These are phyloP conservation scores for Letharia columbiana DNA, from an alignment of 495 filamentous ascomycete species.

Conservation along the genomic window DNA sequence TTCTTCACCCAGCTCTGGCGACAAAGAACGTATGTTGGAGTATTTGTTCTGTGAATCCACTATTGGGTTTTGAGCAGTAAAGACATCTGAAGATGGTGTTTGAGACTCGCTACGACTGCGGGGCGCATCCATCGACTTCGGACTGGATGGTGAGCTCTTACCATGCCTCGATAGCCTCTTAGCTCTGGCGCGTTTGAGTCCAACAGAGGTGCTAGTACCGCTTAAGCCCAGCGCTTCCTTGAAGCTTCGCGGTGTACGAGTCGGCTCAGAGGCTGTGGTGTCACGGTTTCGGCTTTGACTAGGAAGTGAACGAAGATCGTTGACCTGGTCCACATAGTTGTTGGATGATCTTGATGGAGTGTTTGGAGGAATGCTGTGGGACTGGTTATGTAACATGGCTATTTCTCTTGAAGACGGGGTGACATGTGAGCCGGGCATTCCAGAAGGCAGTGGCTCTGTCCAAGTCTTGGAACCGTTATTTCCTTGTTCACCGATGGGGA, in stretches of 20 bases:
- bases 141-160: conserved; percentile 31
- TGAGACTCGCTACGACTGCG: not conserved
- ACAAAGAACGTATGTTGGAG: not conserved
- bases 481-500: conserved; percentile 68
- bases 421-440: not conserved
- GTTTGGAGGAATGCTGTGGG: not conserved
- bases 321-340: conserved; percentile 22
- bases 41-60: not conserved
- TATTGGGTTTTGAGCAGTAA: not conserved
- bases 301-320: conserved; percentile 22
- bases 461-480: conserved; percentile 29
- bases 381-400: conserved; percentile 10
- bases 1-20: conserved; percentile 3
- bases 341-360: conserved; percentile 11
- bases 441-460: conserved; percentile 16
- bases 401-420: conserved; percentile 16
- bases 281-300: conserved; percentile 16
- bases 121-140: conserved; percentile 4
- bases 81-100: not conserved
- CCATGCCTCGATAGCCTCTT: conserved; percentile 42
- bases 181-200: conserved; percentile 48
- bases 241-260: conserved; percentile 22
- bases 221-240: conserved; percentile 27
- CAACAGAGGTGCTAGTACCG: conserved; percentile 28
- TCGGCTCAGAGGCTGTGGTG: conserved; percentile 9